Evolutionary conservation across 257 asterid genomes (phyloP).

Genomic region (Fraxinus cuspidata): DNA sequence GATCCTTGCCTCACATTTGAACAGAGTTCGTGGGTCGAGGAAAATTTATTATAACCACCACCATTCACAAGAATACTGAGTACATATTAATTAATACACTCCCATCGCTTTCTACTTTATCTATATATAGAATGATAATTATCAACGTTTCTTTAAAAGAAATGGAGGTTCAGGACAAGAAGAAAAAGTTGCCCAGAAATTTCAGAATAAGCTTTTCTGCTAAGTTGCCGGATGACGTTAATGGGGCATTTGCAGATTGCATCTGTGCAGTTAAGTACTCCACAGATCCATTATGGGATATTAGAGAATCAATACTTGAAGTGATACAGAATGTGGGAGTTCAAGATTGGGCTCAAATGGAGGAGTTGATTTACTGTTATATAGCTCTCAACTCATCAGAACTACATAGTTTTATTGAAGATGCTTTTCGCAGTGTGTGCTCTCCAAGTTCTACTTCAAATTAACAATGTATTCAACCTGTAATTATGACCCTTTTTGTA

Average conservation of each 20-base stretch:
- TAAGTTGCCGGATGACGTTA: constrained; percentile 48
- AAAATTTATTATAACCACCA: too few relatives aligned
- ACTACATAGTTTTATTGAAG: constrained; percentile 38
- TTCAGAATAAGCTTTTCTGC: constrained; percentile 61
- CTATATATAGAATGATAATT: background rate
- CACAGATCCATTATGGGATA: constrained; percentile 48
- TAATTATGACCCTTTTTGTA: too few relatives aligned
- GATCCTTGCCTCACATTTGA: too few relatives aligned
- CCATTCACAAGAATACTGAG: too few relatives aligned
- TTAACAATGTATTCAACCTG: too few relatives aligned
- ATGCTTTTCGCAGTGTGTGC: constrained; percentile 32
- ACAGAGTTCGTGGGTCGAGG: too few relatives aligned
- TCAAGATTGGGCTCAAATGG: constrained; percentile 61
- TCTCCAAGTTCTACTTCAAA: too few relatives aligned
- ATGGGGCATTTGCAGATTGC: constrained; percentile 41
- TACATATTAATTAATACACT: background rate
- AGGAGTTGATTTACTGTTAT: constrained; percentile 63
- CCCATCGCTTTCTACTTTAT: background rate
- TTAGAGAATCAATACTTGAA: constrained; percentile 54
- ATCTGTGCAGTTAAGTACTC: constrained; percentile 66
- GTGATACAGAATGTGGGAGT: constrained; percentile 50
- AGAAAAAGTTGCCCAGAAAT: constrained; percentile 17
- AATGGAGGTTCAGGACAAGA: constrained; percentile 29
- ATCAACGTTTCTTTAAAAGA: background rate
- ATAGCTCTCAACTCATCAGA: constrained; percentile 56